Evolutionary conservation across 2,329 filamentous ascomycete species (phyloP).

Genomic region (Hawksworthiomyces lignivorus): DNA sequence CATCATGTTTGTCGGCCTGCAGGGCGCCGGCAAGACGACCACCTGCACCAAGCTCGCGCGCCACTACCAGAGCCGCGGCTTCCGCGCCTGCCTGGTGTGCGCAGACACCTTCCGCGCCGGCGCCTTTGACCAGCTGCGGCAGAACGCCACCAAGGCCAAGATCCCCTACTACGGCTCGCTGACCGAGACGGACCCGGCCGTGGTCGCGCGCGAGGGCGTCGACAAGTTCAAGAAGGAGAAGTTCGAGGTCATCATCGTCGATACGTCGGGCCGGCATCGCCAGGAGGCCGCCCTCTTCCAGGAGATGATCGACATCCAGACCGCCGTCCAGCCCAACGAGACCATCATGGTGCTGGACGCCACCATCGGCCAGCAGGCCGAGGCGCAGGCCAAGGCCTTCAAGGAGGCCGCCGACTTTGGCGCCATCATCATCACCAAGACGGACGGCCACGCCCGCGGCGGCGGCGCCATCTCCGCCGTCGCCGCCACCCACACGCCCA

Average conservation of each 20-base stretch:
- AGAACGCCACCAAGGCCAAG: constrained; percentile 98
- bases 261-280: constrained; percentile 89
- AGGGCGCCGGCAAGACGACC: constrained; percentile 96
- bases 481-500: constrained; percentile 90
- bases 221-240: constrained; percentile 98
- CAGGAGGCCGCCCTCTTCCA: constrained; percentile 93
- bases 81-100: constrained; percentile 89
- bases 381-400: constrained; percentile 91
- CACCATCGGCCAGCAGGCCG: constrained; percentile 92
- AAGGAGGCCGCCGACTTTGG: constrained; percentile 96
- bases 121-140: constrained; percentile 96
- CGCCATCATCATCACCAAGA: constrained; percentile 98
- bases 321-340: constrained; percentile 83
- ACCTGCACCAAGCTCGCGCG: constrained; percentile 95
- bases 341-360: constrained; percentile 98
- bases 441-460: constrained; percentile 88
- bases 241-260: constrained; percentile 97
- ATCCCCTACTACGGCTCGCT: constrained; percentile 97
- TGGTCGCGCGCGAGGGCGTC: constrained; percentile 90
- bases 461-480: constrained; percentile 97
- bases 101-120: constrained; percentile 97
- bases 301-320: constrained; percentile 96
- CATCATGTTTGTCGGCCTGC: constrained; percentile 98
- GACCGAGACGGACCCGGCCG: constrained; percentile 90
- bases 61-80: constrained; percentile 89